A percentile compares a stretch with the other conserved stretches of the same genome.
These are phyloP conservation scores for Theobroma grandiflorum DNA, from an alignment of 441 rosid species.

Conservation along the genomic window DNA sequence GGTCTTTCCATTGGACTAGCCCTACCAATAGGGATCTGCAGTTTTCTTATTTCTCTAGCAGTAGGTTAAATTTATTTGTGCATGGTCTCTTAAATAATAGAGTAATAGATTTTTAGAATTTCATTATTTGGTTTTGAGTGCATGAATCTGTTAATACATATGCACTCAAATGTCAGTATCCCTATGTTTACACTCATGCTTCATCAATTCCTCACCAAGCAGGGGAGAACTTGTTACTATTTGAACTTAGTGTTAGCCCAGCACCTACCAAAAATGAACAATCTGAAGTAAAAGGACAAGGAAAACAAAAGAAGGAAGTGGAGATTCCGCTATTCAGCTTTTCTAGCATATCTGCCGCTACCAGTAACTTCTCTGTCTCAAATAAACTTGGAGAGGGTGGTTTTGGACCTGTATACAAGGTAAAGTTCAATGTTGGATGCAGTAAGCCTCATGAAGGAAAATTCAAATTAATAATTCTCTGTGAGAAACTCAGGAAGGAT, in stretches of 20 bases:
- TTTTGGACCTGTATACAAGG: slow-evolving; percentile 24
- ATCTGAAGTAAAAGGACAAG: neutral
- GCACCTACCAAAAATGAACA: neutral
- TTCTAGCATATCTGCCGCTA: slow-evolving; percentile 20
- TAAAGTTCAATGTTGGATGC: neutral
- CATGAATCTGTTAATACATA: neutral
- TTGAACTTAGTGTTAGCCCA: neutral
- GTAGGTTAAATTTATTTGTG: too few species aligned
- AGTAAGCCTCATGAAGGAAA: neutral
- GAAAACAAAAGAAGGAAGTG: slow-evolving; percentile 8
- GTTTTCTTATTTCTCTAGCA: neutral
- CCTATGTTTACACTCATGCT: neutral
- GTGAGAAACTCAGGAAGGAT: neutral
- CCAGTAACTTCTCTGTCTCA: slow-evolving; percentile 19
- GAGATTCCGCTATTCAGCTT: slow-evolving; percentile 28
- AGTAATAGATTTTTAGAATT: neutral
- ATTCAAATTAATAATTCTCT: neutral
- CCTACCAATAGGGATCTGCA: neutral
- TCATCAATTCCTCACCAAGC: slow-evolving; percentile 1
- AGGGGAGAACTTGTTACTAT: slow-evolving; percentile 25
- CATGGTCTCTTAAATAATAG: neutral
- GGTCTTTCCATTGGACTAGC: neutral
- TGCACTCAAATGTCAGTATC: neutral
- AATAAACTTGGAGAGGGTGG: slow-evolving; percentile 35
- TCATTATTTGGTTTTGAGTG: neutral